These are phyloP conservation scores for Phytophthora agathidicida DNA, from an alignment of 352 stramenopile genomes.

Conservation along the genomic window DNA sequence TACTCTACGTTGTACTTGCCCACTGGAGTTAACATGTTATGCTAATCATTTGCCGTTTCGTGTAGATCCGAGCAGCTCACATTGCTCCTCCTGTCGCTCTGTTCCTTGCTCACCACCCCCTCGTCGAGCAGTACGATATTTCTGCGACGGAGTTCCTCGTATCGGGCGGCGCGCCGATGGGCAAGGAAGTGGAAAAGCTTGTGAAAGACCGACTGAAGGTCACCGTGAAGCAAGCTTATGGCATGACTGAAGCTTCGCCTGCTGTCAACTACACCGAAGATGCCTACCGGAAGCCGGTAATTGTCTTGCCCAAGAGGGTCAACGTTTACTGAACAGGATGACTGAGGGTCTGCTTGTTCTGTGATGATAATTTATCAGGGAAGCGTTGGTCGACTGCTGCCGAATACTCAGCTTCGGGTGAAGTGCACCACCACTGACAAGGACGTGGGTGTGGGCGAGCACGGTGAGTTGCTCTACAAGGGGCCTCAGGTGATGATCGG, in stretches of 20 bases:
- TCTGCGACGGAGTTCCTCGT: constrained; percentile 77
- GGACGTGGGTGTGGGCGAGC: constrained; percentile 40
- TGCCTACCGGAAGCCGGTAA: constrained; percentile 32
- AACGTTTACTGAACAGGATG: too few relatives aligned
- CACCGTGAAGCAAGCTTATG: constrained; percentile 57
- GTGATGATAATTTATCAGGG: constrained; percentile 22
- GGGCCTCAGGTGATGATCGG: constrained; percentile 94
- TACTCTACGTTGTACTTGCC: neutral
- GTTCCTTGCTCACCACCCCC: constrained; percentile 87
- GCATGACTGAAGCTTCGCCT: constrained; percentile 65
- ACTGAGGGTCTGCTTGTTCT: constrained; percentile 1
- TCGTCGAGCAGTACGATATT: constrained; percentile 94
- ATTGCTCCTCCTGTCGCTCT: constrained; percentile 91
- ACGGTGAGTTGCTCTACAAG: constrained; percentile 89
- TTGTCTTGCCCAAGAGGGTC: neutral
- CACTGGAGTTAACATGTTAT: neutral
- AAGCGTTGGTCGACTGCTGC: constrained; percentile 59
- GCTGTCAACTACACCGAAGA: constrained; percentile 45
- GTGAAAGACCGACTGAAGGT: constrained; percentile 70
- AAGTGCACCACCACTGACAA: constrained; percentile 50
- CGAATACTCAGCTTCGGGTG: constrained; percentile 68
- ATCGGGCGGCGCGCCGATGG: constrained; percentile 88
- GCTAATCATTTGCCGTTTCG: neutral
- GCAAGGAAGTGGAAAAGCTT: constrained; percentile 76
- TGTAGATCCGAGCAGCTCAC: constrained; percentile 45